These are phyloP conservation scores for Pisolithus thermaeus DNA, from an alignment of 1,284 basidiomycete genomes.

Conservation along the genomic window DNA sequence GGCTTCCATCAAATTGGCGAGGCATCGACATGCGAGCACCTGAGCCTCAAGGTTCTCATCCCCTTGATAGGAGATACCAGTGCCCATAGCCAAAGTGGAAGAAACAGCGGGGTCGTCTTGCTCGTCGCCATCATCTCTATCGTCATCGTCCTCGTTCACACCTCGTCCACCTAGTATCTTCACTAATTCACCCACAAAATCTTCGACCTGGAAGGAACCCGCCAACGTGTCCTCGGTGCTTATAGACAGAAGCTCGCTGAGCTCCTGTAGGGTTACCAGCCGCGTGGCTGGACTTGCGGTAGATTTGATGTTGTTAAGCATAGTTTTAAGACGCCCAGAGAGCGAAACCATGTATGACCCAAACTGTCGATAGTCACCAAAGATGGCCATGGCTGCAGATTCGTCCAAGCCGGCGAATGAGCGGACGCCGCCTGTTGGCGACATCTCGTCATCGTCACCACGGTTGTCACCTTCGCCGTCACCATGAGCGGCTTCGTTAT, in stretches of 20 bases:
- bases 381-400: conserved; percentile 73
- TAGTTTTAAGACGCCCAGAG: conserved; percentile 81
- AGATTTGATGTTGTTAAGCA: conserved; percentile 84
- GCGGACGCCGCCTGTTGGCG: conserved; percentile 28
- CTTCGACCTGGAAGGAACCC: conserved; percentile 90
- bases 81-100: conserved; percentile 74
- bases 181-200: conserved; percentile 90
- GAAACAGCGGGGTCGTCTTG: conserved; percentile 80
- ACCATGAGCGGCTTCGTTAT: conserved; percentile 35
- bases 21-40: conserved; percentile 88
- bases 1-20: conserved; percentile 96
- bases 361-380: conserved; percentile 79
- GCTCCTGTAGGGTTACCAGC: conserved; percentile 87
- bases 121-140: conserved; percentile 50
- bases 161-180: conserved; percentile 86
- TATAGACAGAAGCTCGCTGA: conserved; percentile 92
- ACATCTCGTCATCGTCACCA: conserved; percentile 34
- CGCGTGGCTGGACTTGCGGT: conserved; percentile 77
- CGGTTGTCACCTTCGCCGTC: conserved; percentile 36
- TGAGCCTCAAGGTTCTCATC: conserved; percentile 89
- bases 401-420: conserved; percentile 65
- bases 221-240: conserved; percentile 96
- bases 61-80: conserved; percentile 60
- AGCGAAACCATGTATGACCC: conserved; percentile 89
- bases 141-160: conserved; percentile 63